phyloP scores from a whole-genome alignment of 805 yeast genomes.

The Jamesozyma piceae region DNA sequence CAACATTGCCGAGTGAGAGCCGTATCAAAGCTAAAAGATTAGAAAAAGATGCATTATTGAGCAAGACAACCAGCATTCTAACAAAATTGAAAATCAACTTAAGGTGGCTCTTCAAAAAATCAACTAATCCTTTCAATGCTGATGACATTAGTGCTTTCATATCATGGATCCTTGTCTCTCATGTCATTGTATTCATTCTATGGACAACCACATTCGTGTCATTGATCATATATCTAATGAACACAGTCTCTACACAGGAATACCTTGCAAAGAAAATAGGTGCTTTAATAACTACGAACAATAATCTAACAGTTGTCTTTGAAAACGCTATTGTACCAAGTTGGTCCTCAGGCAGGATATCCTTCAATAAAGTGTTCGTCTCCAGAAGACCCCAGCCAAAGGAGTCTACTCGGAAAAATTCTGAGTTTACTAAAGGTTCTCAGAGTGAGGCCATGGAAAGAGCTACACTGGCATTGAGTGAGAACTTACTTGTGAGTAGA shows the following conservation, averaged over 20 bases:
- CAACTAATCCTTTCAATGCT: slow-evolving; percentile 77
- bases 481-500: slow-evolving; percentile 25
- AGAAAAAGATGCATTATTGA: slow-evolving; percentile 27
- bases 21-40: slow-evolving; percentile 4
- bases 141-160: slow-evolving; percentile 87
- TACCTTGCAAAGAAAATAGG: slow-evolving; percentile 76
- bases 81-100: slow-evolving; percentile 40
- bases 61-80: slow-evolving; percentile 34
- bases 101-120: slow-evolving; percentile 68
- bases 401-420: slow-evolving; percentile 28
- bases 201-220: slow-evolving; percentile 94
- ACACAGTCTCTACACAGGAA: slow-evolving; percentile 52
- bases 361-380: slow-evolving; percentile 76
- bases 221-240: slow-evolving; percentile 60
- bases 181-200: slow-evolving; percentile 63
- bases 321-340: slow-evolving; percentile 92
- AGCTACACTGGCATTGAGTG: slow-evolving; percentile 33
- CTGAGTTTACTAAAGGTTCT: slow-evolving; percentile 54
- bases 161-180: slow-evolving; percentile 88
- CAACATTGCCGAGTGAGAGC: too few relatives aligned
- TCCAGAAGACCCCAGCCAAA: slow-evolving; percentile 59
- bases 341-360: slow-evolving; percentile 81
- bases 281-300: slow-evolving; percentile 69
- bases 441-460: slow-evolving; percentile 62
- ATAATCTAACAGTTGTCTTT: slow-evolving; percentile 74